Evolutionary conservation across 352 stramenopile species (phyloP).

Genomic region (Blastocystis sp.): DNA sequence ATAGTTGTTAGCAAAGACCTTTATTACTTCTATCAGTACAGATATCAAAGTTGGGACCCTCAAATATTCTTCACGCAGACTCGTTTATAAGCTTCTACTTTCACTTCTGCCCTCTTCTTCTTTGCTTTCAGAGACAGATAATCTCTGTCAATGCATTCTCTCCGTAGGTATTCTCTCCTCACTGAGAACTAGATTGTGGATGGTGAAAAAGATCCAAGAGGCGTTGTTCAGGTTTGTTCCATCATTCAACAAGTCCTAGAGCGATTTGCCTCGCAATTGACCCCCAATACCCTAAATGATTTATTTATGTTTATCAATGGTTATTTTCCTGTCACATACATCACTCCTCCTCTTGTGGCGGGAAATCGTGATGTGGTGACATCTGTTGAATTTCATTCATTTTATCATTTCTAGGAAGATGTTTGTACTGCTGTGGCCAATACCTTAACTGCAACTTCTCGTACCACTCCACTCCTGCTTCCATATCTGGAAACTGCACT

Average conservation of each 20-base stretch:
- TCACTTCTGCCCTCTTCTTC: not conserved
- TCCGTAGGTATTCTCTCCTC: not conserved
- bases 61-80: conserved; percentile 12
- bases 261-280: not conserved
- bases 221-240: conserved; percentile 31
- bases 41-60: conserved; percentile 36
- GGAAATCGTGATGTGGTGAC: conserved; percentile 28
- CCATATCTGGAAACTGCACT: conserved; percentile 33
- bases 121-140: not conserved
- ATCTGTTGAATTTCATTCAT: not conserved
- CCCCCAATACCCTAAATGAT: conserved; percentile 19
- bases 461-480: not conserved
- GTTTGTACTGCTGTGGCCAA: conserved; percentile 7
- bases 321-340: conserved; percentile 55
- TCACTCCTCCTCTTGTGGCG: conserved; percentile 36
- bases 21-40: not conserved
- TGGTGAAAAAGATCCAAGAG: conserved; percentile 44
- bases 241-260: not conserved
- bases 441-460: not conserved
- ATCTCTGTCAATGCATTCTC: not conserved
- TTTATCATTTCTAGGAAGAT: not conserved
- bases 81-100: not conserved
- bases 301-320: not conserved
- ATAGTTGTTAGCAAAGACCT: not conserved
- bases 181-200: conserved; percentile 1